Base-by-base conservation (phyloP, 495 filamentous ascomycete species). In the Hypoxylon fragiforme region DNA sequence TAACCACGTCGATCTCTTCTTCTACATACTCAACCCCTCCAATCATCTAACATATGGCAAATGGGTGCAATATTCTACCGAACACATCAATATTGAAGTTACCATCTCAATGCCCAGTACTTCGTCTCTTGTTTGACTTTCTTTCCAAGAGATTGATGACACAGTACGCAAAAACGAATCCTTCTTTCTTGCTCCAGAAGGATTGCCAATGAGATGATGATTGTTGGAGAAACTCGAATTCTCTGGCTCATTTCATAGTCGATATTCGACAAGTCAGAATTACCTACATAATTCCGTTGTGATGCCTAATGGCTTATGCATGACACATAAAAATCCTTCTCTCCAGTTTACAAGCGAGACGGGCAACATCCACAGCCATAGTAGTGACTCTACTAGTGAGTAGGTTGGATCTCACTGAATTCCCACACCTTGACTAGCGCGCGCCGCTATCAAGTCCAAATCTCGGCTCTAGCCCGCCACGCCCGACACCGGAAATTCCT, bases 401-500 rank as follows among this genome's bases (percentile, higher is more conserved):
- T n/a, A n/a, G n/a, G n/a, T n/a, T n/a, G n/a, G n/a, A n/a, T n/a
- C n/a, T n/a, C n/a, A n/a, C n/a, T n/a, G n/a, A n/a, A n/a, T n/a
- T n/a, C n/a, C n/a, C n/a, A n/a, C n/a, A n/a, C n/a, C 9, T 31
- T 47, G 19, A 48, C 43, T 62, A 62, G 58, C 36, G 47, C 48
- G 49, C 14, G 26, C 52, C 43, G 42, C 35, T 51, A 44, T 53
- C 48, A 18, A 35, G 30, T 39, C 22, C 24, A 38, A 57, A 57
- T 57, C 39, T 55, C 44, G 57, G 51, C 20, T 52, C 46, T 38
- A 61, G 22, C 26, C 47, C 52, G 52, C 52, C 47, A 57, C 39
- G 47, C 48, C 58, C 58, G 58, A 62, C 52, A 62, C 58, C 58
- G 58, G 58, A 62, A 62, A 62, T 62, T 55, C 35, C 18, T 35